These are phyloP conservation scores for Cryphonectria carpinicola DNA, from an alignment of 2,329 filamentous ascomycete genomes.

Conservation along the genomic window DNA sequence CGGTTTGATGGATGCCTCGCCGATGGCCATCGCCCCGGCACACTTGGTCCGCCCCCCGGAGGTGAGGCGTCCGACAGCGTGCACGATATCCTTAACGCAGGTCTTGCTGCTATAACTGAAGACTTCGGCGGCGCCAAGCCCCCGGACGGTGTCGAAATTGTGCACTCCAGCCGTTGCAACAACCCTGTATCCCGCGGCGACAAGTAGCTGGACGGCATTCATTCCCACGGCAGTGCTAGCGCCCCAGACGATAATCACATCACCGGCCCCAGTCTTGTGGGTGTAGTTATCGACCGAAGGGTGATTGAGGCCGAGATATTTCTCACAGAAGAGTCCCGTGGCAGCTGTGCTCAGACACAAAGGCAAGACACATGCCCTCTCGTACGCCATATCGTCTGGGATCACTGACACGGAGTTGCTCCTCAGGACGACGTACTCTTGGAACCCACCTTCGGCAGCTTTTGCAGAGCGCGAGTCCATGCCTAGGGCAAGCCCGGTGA, in stretches of 20 bases:
- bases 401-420: constrained; percentile 26
- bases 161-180: constrained; percentile 43
- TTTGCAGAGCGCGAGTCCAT: constrained; percentile 30
- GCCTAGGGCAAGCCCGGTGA: constrained; percentile 35
- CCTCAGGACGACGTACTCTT: constrained; percentile 32
- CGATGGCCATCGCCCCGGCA: constrained; percentile 33
- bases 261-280: neutral
- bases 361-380: constrained; percentile 35
- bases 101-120: constrained; percentile 46
- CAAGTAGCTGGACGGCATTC: constrained; percentile 50
- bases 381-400: constrained; percentile 34
- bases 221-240: constrained; percentile 51
- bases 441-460: constrained; percentile 35
- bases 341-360: constrained; percentile 37
- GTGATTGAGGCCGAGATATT: constrained; percentile 30
- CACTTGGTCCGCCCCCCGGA: constrained; percentile 25
- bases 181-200: constrained; percentile 49
- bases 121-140: constrained; percentile 45
- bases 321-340: constrained; percentile 33
- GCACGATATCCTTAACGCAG: constrained; percentile 37
- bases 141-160: constrained; percentile 45
- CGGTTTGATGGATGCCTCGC: constrained; percentile 24
- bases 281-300: constrained; percentile 12
- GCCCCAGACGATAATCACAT: constrained; percentile 41
- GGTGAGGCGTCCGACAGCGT: constrained; percentile 23